Evolutionary conservation across 2,329 filamentous ascomycete genomes (phyloP).

Genomic region (Tolypocladium ovalisporum): DNA sequence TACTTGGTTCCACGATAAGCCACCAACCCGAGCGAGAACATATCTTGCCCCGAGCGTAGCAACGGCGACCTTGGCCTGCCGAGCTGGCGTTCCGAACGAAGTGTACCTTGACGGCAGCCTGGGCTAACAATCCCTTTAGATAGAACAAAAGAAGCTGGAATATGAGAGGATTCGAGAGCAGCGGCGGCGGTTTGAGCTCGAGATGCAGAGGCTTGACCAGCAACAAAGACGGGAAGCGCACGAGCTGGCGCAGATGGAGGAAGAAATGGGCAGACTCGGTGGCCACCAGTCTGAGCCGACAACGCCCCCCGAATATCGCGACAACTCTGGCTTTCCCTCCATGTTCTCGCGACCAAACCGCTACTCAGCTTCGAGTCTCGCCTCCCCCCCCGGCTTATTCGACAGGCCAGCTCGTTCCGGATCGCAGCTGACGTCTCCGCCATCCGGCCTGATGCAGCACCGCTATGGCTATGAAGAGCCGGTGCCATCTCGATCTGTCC

Average conservation of each 20-base stretch:
- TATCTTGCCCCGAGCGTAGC: neutral
- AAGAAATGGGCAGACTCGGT: constrained; percentile 55
- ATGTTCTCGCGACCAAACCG: constrained; percentile 77
- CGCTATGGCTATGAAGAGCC: constrained; percentile 38
- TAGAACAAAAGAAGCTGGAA: constrained; percentile 88
- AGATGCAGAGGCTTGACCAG: constrained; percentile 82
- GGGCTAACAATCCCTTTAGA: constrained; percentile 42
- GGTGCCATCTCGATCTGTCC: constrained; percentile 76
- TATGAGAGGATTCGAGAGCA: constrained; percentile 87
- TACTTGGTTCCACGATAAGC: neutral
- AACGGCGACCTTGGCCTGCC: neutral
- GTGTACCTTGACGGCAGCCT: neutral
- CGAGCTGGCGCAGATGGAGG: constrained; percentile 76
- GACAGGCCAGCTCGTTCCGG: constrained; percentile 66
- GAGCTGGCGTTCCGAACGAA: neutral
- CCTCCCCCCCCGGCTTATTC: constrained; percentile 66
- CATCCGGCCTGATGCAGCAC: constrained; percentile 48
- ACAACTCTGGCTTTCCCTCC: constrained; percentile 63
- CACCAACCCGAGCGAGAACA: neutral
- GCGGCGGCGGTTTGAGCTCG: constrained; percentile 78
- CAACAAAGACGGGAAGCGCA: constrained; percentile 74
- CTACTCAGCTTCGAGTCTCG: constrained; percentile 81
- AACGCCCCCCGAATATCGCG: constrained; percentile 86
- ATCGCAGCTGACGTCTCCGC: constrained; percentile 71
- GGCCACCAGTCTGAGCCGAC: constrained; percentile 90